Percentiles rank a stretch among this genome's conserved stretches.
Conservation (phyloP, 164 flowering plant species). For the Houttuynia cordata region DNA sequence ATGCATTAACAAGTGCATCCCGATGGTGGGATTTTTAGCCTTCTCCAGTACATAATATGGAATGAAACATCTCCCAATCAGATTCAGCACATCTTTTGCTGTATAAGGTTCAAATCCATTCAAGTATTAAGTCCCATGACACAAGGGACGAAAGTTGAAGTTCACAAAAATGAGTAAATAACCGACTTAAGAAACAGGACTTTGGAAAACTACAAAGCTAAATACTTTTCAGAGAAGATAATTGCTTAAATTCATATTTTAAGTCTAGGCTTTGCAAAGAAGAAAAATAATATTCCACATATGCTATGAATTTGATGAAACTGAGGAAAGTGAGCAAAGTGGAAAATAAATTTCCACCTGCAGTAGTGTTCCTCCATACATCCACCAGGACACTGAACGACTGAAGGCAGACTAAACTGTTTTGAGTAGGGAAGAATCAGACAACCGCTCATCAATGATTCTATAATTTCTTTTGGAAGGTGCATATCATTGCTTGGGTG, state of each 20-base stretch:
- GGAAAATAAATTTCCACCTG: slow-evolving; percentile 33
- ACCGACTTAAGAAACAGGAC: background rate
- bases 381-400: slow-evolving; percentile 58
- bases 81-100: slow-evolving; percentile 70
- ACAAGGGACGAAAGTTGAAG: background rate
- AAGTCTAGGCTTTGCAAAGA: background rate
- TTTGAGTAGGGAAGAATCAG: slow-evolving; percentile 54
- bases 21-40: slow-evolving; percentile 27
- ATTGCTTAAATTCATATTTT: background rate
- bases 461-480: slow-evolving; percentile 37
- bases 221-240: background rate
- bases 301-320: background rate
- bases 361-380: slow-evolving; percentile 87
- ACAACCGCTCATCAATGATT: slow-evolving; percentile 55
- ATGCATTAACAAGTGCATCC: slow-evolving; percentile 56
- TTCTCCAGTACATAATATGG: slow-evolving; percentile 68
- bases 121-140: background rate
- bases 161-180: background rate
- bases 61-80: slow-evolving; percentile 81
- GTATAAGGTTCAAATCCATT: slow-evolving; percentile 9
- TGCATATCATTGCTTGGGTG: slow-evolving; percentile 16
- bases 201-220: too few species aligned
- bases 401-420: slow-evolving; percentile 56
- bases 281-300: background rate
- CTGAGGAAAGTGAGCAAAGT: too few species aligned